These are phyloP conservation scores for Cystofilobasidium ferigula DNA, from an alignment of 768 basidiomycete species.

Conservation along the genomic window DNA sequence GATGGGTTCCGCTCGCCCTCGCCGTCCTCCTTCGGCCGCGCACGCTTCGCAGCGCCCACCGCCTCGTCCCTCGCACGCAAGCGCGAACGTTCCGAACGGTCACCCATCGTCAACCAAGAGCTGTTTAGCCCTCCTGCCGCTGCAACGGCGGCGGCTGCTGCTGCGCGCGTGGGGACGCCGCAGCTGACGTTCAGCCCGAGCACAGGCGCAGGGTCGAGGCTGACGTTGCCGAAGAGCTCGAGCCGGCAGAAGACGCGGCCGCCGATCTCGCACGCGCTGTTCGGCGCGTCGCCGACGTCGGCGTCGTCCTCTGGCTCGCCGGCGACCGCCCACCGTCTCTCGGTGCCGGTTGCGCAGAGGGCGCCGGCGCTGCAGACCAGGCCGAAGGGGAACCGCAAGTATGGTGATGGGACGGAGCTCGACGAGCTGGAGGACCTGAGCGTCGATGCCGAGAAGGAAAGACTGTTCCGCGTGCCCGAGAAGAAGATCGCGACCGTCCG, in stretches of 20 bases:
- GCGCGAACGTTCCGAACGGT: slow-evolving; percentile 12
- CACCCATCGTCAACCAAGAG: neutral
- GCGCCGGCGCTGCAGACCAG: slow-evolving; percentile 21
- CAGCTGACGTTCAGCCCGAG: slow-evolving; percentile 1
- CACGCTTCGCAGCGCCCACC: slow-evolving; percentile 19
- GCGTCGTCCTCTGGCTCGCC: neutral
- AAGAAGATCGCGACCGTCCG: neutral
- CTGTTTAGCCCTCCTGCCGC: neutral
- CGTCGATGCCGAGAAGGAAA: slow-evolving; percentile 66
- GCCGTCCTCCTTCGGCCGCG: neutral
- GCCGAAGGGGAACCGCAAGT: slow-evolving; percentile 29
- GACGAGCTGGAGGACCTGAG: slow-evolving; percentile 79
- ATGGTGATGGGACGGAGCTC: slow-evolving; percentile 63
- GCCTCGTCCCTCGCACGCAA: slow-evolving; percentile 19
- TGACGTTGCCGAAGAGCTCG: slow-evolving; percentile 24
- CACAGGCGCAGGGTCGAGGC: slow-evolving; percentile 2
- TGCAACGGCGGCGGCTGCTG: slow-evolving; percentile 1
- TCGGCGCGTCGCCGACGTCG: neutral
- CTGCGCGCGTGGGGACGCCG: slow-evolving; percentile 6
- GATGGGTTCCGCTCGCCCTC: neutral
- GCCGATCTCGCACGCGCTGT: slow-evolving; percentile 4
- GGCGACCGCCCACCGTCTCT: neutral
- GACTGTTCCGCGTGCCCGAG: slow-evolving; percentile 7
- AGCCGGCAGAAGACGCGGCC: slow-evolving; percentile 11
- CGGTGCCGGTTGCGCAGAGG: neutral